A percentile compares a stretch with the other conserved stretches of the same genome.
Evolutionary conservation across 2,329 filamentous ascomycete species (phyloP).

Genomic region (Colletotrichum orchidophilum): DNA sequence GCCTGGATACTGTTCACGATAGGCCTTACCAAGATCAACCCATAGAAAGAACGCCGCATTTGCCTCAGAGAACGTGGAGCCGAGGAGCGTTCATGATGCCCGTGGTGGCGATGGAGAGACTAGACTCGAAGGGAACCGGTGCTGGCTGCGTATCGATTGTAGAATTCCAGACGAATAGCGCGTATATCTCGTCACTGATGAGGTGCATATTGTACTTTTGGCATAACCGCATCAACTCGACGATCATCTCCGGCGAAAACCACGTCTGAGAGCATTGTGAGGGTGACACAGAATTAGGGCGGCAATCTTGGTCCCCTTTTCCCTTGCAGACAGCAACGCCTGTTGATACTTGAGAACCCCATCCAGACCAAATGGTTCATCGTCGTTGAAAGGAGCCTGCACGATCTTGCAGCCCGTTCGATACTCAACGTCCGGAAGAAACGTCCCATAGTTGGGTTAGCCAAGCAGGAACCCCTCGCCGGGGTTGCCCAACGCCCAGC

Average conservation of each 20-base stretch:
- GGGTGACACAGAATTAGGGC: conserved; percentile 36
- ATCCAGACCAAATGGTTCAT: background rate
- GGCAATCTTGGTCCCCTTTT: conserved; percentile 20
- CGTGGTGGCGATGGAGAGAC: conserved; percentile 44
- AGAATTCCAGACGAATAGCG: conserved; percentile 52
- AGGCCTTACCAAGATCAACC: conserved; percentile 53
- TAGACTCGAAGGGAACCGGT: conserved; percentile 49
- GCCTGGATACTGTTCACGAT: conserved; percentile 80
- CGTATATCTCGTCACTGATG: conserved; percentile 60
- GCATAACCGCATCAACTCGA: conserved; percentile 20
- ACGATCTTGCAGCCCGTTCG: conserved; percentile 47
- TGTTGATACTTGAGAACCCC: conserved; percentile 16
- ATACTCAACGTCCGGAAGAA: conserved; percentile 54
- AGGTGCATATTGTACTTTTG: conserved; percentile 50
- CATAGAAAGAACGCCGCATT: conserved; percentile 67
- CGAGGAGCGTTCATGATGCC: conserved; percentile 50
- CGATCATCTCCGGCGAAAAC: conserved; percentile 5
- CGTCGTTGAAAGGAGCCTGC: conserved; percentile 12
- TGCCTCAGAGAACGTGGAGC: conserved; percentile 51
- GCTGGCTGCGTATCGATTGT: conserved; percentile 47
- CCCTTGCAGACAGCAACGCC: conserved; percentile 48
- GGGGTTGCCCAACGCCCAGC: conserved; percentile 50
- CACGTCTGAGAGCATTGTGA: conserved; percentile 47
- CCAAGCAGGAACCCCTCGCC: conserved; percentile 53
- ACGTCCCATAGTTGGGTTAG: conserved; percentile 58